phyloP scores from a whole-genome alignment of 2,329 filamentous ascomycete species.

The Fusarium sp. region DNA sequence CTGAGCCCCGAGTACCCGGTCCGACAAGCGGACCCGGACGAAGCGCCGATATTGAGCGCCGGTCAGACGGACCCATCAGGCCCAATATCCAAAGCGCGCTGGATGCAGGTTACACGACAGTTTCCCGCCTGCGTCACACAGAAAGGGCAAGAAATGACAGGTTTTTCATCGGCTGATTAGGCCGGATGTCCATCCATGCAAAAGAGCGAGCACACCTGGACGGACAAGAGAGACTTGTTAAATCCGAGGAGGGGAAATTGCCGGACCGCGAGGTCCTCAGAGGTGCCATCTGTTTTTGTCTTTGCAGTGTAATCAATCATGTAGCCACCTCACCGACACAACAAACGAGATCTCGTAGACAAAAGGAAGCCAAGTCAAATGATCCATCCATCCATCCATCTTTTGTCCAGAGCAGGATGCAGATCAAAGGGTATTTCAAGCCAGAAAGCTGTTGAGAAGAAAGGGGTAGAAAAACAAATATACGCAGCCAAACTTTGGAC shows the following conservation, averaged over 20 bases:
- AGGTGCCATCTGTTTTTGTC: background rate
- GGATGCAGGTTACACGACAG: slow-evolving; percentile 23
- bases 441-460: slow-evolving; percentile 14
- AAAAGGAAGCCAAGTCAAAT: background rate
- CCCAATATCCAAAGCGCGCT: slow-evolving; percentile 11
- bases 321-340: background rate
- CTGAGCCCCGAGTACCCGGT: background rate
- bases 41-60: background rate
- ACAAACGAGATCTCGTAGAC: slow-evolving; percentile 5
- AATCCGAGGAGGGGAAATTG: background rate
- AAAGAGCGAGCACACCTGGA: background rate
- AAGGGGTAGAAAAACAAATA: slow-evolving; percentile 6
- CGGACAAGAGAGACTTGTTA: background rate
- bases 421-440: slow-evolving; percentile 22
- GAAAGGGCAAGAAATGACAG: slow-evolving; percentile 7
- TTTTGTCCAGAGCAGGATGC: slow-evolving; percentile 1
- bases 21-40: background rate
- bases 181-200: background rate
- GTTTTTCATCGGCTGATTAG: slow-evolving; percentile 13
- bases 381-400: background rate
- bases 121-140: slow-evolving; percentile 12
- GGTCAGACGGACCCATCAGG: background rate
- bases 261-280: background rate
- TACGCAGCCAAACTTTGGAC: slow-evolving; percentile 12
- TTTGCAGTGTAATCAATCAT: slow-evolving; percentile 5